Base-by-base conservation (phyloP, 345 rosid genomes). In the Viola odorata region DNA sequence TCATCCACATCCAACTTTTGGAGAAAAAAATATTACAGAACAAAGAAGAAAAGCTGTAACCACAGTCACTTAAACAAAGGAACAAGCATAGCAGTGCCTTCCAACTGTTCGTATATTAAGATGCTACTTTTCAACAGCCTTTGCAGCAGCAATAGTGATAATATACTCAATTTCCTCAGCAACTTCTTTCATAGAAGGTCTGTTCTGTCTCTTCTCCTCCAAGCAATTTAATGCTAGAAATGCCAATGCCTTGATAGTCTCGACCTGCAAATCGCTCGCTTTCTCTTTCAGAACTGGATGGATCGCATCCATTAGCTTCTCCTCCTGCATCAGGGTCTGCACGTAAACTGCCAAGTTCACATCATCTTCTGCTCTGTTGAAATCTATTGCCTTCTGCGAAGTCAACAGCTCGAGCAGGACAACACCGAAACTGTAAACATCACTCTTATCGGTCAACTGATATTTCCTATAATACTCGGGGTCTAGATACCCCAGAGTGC, bases 131-230 rank as follows among this genome's bases (percentile, higher is more conserved):
- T 66, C 53, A 12, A 4, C 44, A 17, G 42, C 58, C 40, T 70
- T 42, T 8, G 72, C 48, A 4, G 41, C 41, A 0, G 58, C 65
- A 37, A 77, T 56, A 23, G 73, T 77, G 48, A 72, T 56, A 9
- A 84, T 75, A 50, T 78, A 82, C 66, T 82, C 81, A 14, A 85
- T 80, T 65, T 85, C 87, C 48, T 75, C 78, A 0, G 79, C 69
- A 4, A 78, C 83, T 68, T 82, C 83, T 69, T 82, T 84, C 85
- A 84, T 84, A 1, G 89, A 71, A 42, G 90, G 90, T 61, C 90
- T 74, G 49, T 80, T 73, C 65, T 85, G 84, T 63, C 90, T 75
- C 16, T 71, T 73, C 10, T 85, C 90, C 57, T 85, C 87, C 75
- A 82, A 42, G 72, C 90, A 85, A 12, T 66, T 62, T 61, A 73